phyloP scores from a whole-genome alignment of 768 basidiomycete genomes.

The Suillus fuscotomentosus region DNA sequence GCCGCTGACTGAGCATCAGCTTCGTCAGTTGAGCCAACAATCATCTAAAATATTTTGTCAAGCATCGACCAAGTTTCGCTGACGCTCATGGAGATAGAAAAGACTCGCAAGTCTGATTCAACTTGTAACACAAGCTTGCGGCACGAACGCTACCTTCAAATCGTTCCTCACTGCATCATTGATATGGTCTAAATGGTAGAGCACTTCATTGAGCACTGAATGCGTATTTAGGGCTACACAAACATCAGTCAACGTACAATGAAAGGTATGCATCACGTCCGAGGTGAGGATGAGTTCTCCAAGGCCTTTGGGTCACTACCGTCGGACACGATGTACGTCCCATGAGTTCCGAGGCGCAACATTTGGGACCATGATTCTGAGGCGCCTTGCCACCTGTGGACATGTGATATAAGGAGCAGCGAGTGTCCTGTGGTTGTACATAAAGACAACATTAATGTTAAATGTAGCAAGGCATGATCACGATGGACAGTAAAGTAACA shows the following conservation, averaged over 20 bases:
- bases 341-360: not conserved
- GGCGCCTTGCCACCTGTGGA: not conserved
- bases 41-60: not conserved
- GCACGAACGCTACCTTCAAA: not conserved
- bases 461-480: conserved; percentile 24
- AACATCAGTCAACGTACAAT: not conserved
- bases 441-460: conserved; percentile 29
- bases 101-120: not conserved
- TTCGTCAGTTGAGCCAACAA: not conserved
- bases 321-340: not conserved
- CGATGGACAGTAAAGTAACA: conserved; percentile 16
- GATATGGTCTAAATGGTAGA: not conserved
- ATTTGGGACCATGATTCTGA: not conserved
- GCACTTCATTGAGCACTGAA: not conserved
- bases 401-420: conserved; percentile 1
- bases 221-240: not conserved
- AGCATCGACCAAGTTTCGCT: not conserved
- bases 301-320: not conserved
- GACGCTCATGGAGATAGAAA: not conserved
- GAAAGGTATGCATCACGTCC: not conserved
- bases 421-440: conserved; percentile 2
- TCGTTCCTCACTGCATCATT: not conserved
- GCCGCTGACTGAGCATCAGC: not conserved
- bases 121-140: not conserved
- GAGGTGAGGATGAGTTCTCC: not conserved